phyloP scores from a whole-genome alignment of 73 alveolate genomes.

The Tetrahymena elliotti region DNA sequence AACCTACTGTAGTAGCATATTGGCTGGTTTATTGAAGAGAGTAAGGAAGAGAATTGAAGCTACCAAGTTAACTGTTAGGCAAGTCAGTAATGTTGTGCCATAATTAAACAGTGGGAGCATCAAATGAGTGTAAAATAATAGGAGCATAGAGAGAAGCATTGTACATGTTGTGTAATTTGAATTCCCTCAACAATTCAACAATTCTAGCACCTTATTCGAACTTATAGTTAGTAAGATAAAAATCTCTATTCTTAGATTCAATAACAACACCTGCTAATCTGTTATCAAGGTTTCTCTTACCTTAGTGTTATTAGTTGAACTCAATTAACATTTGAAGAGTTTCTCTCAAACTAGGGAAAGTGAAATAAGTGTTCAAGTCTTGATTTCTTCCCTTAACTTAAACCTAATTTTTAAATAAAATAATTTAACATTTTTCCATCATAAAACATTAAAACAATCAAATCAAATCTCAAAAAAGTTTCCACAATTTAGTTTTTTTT shows the following conservation, averaged over 20 bases:
- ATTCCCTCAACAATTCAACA: slow-evolving; percentile 2
- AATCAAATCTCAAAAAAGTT: too few species aligned
- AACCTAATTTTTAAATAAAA: background rate
- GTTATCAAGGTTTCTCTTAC: background rate
- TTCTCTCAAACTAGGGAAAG: slow-evolving; percentile 21
- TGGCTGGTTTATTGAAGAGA: background rate
- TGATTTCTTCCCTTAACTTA: slow-evolving; percentile 11
- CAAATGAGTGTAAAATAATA: background rate
- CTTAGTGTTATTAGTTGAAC: background rate
- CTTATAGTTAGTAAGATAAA: slow-evolving; percentile 6
- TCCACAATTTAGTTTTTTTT: too few species aligned
- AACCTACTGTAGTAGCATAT: background rate
- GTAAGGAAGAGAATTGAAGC: background rate
- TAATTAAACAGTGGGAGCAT: background rate
- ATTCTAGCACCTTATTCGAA: slow-evolving; percentile 9
- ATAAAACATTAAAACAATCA: too few species aligned
- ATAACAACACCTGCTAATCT: slow-evolving; percentile 25
- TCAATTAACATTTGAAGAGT: slow-evolving; percentile 4
- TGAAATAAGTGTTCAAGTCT: slow-evolving; percentile 4
- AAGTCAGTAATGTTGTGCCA: background rate
- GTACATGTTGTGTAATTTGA: slow-evolving; percentile 7
- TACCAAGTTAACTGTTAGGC: background rate
- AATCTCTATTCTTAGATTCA: slow-evolving; percentile 32
- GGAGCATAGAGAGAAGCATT: background rate
- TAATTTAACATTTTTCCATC: background rate